A percentile compares a stretch with the other conserved stretches of the same genome.
Conservation (phyloP, 2,329 filamentous ascomycete genomes). For the Epichloe hybrida region DNA sequence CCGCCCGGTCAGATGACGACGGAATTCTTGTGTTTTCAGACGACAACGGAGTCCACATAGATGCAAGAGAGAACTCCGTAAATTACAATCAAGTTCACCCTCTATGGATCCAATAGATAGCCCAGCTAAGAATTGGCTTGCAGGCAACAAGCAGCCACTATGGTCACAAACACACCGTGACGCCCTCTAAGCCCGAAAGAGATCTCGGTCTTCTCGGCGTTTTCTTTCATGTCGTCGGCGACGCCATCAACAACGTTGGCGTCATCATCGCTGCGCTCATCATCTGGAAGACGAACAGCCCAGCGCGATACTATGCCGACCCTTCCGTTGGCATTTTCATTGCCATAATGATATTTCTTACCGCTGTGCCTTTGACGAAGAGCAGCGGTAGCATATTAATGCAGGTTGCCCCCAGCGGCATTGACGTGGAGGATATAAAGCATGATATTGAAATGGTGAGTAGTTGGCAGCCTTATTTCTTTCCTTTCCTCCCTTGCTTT, state of each 20-base stretch:
- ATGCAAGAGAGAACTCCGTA: background rate
- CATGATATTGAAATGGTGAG: slow-evolving; percentile 52
- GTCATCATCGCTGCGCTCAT: slow-evolving; percentile 57
- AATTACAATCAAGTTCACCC: background rate
- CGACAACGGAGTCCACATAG: background rate
- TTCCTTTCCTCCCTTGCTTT: too few relatives aligned
- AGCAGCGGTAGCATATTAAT: slow-evolving; percentile 52
- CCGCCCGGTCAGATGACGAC: background rate
- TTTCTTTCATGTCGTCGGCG: slow-evolving; percentile 55
- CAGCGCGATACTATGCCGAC: slow-evolving; percentile 55
- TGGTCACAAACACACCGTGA: slow-evolving; percentile 33
- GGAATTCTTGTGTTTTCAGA: background rate
- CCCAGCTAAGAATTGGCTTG: background rate
- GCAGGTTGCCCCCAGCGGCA: slow-evolving; percentile 47
- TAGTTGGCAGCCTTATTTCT: background rate
- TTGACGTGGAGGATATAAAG: slow-evolving; percentile 49
- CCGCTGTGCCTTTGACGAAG: slow-evolving; percentile 48
- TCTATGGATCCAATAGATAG: background rate
- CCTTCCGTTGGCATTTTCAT: slow-evolving; percentile 57
- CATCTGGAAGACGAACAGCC: slow-evolving; percentile 50
- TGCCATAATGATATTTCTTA: slow-evolving; percentile 55
- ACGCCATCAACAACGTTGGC: slow-evolving; percentile 63
- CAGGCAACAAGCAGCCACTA: slow-evolving; percentile 21
- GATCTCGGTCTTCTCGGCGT: slow-evolving; percentile 63
- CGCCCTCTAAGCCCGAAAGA: slow-evolving; percentile 23